A percentile compares a stretch with the other conserved stretches of the same genome.
Conservation (phyloP, 1,139 yeast species). For the Geotrichum cucujoidarum region DNA sequence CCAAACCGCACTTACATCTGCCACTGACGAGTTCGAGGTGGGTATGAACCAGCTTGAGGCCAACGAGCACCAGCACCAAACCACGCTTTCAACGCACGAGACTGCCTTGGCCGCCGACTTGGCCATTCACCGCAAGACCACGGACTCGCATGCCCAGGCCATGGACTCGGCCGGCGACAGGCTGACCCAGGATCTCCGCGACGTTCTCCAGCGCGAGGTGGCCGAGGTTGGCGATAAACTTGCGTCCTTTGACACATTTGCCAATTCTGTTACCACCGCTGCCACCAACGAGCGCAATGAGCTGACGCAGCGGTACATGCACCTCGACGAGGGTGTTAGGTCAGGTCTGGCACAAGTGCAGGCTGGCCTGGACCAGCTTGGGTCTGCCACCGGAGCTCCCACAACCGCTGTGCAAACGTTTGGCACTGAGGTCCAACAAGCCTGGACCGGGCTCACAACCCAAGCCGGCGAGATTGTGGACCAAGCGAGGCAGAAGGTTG, state of each 20-base stretch:
- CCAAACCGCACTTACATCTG: slow-evolving; percentile 1
- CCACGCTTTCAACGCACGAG: neutral
- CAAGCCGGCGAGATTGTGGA: neutral
- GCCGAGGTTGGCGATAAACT: slow-evolving; percentile 4
- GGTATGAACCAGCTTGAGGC: slow-evolving; percentile 3
- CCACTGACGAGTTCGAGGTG: neutral
- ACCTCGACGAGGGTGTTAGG: neutral
- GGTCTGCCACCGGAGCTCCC: neutral
- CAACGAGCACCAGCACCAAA: neutral
- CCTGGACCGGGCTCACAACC: slow-evolving; percentile 1
- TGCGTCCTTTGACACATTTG: neutral
- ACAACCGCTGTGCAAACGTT: no score
- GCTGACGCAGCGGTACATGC: neutral
- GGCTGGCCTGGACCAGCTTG: neutral
- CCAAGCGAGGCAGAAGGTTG: neutral
- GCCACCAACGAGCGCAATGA: neutral
- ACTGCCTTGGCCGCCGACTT: neutral
- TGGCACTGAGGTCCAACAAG: neutral
- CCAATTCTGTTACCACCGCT: neutral
- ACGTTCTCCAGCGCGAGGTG: neutral
- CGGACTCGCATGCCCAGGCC: neutral
- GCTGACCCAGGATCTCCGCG: slow-evolving; percentile 3
- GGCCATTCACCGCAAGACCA: neutral
- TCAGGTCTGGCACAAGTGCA: neutral
- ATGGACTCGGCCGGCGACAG: neutral